Percentiles rank a stretch among this genome's conserved stretches.
These are phyloP conservation scores for Cladosporium sp. DNA, from an alignment of 2,329 filamentous ascomycete species.

Conservation along the genomic window DNA sequence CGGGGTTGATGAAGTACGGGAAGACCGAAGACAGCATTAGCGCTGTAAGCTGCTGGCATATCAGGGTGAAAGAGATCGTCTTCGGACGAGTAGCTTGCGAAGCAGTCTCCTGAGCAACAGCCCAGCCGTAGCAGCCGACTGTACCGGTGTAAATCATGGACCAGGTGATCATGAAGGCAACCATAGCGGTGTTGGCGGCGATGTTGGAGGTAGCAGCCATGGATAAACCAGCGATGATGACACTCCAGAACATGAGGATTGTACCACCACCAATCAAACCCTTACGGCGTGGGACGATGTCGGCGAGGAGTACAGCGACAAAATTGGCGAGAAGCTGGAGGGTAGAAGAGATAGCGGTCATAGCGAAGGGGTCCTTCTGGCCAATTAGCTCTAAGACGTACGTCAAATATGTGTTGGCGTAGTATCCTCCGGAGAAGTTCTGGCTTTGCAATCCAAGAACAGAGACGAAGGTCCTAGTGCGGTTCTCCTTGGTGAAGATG, in stretches of 20 bases:
- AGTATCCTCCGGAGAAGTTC: constrained; percentile 29
- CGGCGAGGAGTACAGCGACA: constrained; percentile 25
- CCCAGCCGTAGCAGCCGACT: constrained; percentile 32
- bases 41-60: constrained; percentile 38
- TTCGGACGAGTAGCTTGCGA: constrained; percentile 29
- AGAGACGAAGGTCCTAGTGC: constrained; percentile 29
- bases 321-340: constrained; percentile 29
- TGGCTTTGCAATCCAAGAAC: constrained; percentile 29
- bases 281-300: constrained; percentile 28
- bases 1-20: constrained; percentile 42
- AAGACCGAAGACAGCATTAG: constrained; percentile 41
- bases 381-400: constrained; percentile 31
- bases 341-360: constrained; percentile 29
- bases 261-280: constrained; percentile 29
- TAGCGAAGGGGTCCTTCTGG: constrained; percentile 27
- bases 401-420: constrained; percentile 28
- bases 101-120: constrained; percentile 30
- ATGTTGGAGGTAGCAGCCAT: constrained; percentile 26
- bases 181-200: constrained; percentile 27
- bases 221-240: constrained; percentile 28
- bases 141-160: constrained; percentile 31
- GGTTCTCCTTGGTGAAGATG: constrained; percentile 31
- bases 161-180: constrained; percentile 33
- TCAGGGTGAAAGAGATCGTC: constrained; percentile 31
- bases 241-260: constrained; percentile 28